Evolutionary conservation across 1,284 basidiomycete genomes (phyloP).

Genomic region (Thelephora terrestris): DNA sequence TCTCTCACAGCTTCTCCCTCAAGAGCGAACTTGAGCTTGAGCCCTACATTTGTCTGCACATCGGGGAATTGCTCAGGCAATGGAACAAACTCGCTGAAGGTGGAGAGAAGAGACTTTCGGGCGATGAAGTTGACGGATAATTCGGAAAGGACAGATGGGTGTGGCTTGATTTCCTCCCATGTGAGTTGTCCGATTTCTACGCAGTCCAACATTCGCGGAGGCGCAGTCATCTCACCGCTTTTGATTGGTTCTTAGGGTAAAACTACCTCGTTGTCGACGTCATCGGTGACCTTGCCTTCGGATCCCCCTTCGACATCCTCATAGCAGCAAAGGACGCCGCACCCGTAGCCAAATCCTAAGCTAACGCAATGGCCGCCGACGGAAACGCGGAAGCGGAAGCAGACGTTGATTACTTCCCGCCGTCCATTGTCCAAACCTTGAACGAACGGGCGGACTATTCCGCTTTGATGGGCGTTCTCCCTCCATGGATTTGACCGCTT

Average conservation of each 20-base stretch:
- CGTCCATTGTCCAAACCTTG: conserved; percentile 80
- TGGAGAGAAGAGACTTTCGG: no score
- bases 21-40: conserved; percentile 79
- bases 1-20: conserved; percentile 80
- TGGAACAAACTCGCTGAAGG: no score
- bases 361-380: conserved; percentile 47
- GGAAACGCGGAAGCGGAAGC: conserved; percentile 30
- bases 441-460: conserved; percentile 87
- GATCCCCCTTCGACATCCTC: no score
- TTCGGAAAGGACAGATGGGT: no score
- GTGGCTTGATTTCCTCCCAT: no score
- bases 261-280: conserved; percentile 86
- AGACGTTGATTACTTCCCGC: conserved; percentile 54
- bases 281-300: conserved; percentile 37
- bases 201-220: conserved; percentile 57
- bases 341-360: conserved; percentile 20
- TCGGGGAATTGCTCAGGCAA: no score
- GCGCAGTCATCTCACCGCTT: conserved; percentile 50
- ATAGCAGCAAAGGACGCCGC: no score
- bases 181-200: no score
- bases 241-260: conserved; percentile 68
- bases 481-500: conserved; percentile 60
- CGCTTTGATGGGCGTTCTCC: conserved; percentile 78
- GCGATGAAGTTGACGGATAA: no score
- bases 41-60: conserved; percentile 58